phyloP scores from a whole-genome alignment of 768 basidiomycete species.

The Mycena indigotica region DNA sequence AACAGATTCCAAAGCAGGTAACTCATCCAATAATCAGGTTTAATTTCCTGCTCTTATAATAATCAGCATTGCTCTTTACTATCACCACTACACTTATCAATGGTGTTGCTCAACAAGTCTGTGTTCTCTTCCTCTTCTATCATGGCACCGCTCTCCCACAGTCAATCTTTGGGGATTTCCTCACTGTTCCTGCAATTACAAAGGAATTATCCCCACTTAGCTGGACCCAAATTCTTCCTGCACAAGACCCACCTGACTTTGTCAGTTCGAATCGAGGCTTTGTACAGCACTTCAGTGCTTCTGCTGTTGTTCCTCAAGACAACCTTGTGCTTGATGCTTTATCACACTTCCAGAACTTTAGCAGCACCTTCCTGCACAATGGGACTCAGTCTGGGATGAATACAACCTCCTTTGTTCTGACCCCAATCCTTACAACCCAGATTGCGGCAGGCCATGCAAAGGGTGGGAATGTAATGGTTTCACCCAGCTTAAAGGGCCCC shows the following conservation, averaged over 20 bases:
- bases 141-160: slow-evolving; percentile 34
- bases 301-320: slow-evolving; percentile 33
- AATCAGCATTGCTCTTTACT: slow-evolving; percentile 23
- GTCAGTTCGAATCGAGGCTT: slow-evolving; percentile 26
- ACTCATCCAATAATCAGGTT: not conserved
- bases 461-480: too few relatives aligned
- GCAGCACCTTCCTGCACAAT: slow-evolving; percentile 21
- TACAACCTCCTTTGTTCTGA: not conserved
- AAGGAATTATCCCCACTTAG: slow-evolving; percentile 32
- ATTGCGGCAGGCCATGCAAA: too few relatives aligned
- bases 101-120: slow-evolving; percentile 24
- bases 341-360: slow-evolving; percentile 33
- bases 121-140: slow-evolving; percentile 36
- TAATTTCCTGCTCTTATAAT: not conserved
- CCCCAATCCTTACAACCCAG: not conserved
- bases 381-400: not conserved
- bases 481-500: too few relatives aligned
- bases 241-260: slow-evolving; percentile 25
- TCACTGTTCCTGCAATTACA: slow-evolving; percentile 35
- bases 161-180: slow-evolving; percentile 40
- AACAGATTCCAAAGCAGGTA: not conserved
- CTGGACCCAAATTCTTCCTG: slow-evolving; percentile 35
- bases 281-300: slow-evolving; percentile 38
- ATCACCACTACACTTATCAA: slow-evolving; percentile 23
- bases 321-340: slow-evolving; percentile 33